A percentile compares a stretch with the other conserved stretches of the same genome.
Evolutionary conservation across 495 filamentous ascomycete genomes (phyloP).

Genomic region (Xylaria flabelliformis): DNA sequence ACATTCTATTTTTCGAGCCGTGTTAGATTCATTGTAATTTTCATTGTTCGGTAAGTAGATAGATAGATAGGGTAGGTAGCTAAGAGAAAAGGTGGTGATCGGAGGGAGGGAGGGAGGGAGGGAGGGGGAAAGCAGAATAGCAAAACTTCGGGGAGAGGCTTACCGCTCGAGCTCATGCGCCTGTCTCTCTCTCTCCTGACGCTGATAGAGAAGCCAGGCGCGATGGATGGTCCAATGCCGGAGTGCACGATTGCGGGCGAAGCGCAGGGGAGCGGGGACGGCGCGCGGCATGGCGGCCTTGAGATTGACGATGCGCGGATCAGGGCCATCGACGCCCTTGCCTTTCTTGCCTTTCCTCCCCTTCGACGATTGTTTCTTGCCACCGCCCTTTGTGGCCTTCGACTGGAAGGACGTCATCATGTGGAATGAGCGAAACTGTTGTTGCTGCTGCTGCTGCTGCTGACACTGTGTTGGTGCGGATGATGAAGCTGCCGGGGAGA

Average conservation of each 20-base stretch:
- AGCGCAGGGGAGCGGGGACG: conserved; percentile 75
- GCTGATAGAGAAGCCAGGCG: conserved; percentile 79
- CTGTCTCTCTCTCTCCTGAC: conserved; percentile 63
- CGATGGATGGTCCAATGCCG: conserved; percentile 99
- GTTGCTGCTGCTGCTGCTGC: too few species aligned
- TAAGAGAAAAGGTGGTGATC: not conserved
- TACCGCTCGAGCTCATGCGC: conserved; percentile 68
- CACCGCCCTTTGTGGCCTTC: conserved; percentile 7
- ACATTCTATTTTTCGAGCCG: conserved; percentile 47
- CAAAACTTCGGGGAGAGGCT: not conserved
- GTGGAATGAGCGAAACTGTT: conserved; percentile 31
- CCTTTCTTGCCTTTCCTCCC: conserved; percentile 25
- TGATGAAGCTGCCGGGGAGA: not conserved
- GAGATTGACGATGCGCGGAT: conserved; percentile 37
- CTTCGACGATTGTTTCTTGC: conserved; percentile 9
- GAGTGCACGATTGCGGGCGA: conserved; percentile 85
- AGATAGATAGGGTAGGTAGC: not conserved
- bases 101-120: too few species aligned
- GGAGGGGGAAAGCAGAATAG: too few species aligned
- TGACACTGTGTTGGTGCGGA: not conserved
- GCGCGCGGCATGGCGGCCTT: conserved; percentile 39
- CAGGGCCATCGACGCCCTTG: conserved; percentile 28
- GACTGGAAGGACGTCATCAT: conserved; percentile 20
- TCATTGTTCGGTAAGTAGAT: not conserved
- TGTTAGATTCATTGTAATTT: conserved; percentile 12